A percentile compares a stretch with the other conserved stretches of the same genome.
phyloP scores from a whole-genome alignment of 495 filamentous ascomycete genomes.

The Lasiosphaeriaceae sp. region DNA sequence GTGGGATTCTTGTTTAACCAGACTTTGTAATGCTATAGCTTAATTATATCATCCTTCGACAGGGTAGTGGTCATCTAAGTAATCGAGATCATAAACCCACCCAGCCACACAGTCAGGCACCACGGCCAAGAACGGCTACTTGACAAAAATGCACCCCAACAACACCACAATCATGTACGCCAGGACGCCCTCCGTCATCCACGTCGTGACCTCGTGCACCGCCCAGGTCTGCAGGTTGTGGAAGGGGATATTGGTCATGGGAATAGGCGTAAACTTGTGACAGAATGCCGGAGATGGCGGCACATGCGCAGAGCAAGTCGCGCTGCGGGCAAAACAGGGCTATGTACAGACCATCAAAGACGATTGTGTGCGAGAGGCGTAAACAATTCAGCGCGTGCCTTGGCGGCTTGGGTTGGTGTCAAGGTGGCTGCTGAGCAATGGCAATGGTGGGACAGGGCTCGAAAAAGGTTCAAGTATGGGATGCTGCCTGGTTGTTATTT shows the following conservation, averaged over 20 bases:
- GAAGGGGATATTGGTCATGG: not conserved
- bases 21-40: too few relatives aligned
- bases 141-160: not conserved
- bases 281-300: not conserved
- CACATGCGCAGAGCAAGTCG: not conserved
- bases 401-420: not conserved
- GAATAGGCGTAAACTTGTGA: not conserved
- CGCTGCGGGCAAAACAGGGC: not conserved
- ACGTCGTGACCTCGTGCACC: not conserved
- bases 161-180: conserved; percentile 1
- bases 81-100: not conserved
- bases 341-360: not conserved
- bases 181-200: not conserved
- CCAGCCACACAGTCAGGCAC: not conserved
- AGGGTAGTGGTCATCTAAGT: too few relatives aligned
- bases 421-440: not conserved
- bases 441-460: not conserved
- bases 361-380: too few relatives aligned
- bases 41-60: too few relatives aligned
- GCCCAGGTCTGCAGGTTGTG: not conserved
- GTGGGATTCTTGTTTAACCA: not conserved
- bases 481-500: not conserved
- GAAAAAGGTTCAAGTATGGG: not conserved
- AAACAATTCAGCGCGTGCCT: too few relatives aligned
- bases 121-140: not conserved